Evolutionary conservation across 2,329 filamentous ascomycete genomes (phyloP).

Genomic region (Penicillium sp.): DNA sequence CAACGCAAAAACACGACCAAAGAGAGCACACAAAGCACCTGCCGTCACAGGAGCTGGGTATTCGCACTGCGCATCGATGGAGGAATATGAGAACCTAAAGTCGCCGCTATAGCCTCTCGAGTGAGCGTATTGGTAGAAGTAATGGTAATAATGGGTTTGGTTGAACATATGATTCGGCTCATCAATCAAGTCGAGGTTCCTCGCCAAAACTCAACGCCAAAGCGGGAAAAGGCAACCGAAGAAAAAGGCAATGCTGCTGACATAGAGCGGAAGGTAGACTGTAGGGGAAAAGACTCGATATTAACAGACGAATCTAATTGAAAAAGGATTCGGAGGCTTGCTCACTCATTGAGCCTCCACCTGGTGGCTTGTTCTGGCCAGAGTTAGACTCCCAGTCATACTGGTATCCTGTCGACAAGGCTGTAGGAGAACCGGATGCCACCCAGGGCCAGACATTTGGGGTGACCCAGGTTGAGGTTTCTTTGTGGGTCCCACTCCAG

Average conservation of each 20-base stretch:
- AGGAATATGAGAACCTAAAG: constrained; percentile 13
- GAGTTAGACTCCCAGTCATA: constrained; percentile 74
- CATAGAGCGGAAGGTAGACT: constrained; percentile 56
- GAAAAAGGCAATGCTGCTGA: constrained; percentile 49
- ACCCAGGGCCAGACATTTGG: constrained; percentile 70
- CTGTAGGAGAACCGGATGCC: constrained; percentile 51
- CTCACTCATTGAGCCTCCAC: constrained; percentile 67
- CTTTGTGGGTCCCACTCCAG: constrained; percentile 53
- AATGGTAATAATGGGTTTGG: not conserved
- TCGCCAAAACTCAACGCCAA: constrained; percentile 42
- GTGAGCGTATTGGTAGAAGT: not conserved
- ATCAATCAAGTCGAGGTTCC: constrained; percentile 10
- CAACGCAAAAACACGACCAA: constrained; percentile 20
- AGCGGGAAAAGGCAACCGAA: constrained; percentile 47
- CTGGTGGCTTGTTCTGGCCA: constrained; percentile 75
- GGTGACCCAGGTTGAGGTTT: constrained; percentile 50
- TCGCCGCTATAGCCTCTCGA: constrained; percentile 1
- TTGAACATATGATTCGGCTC: constrained; percentile 2
- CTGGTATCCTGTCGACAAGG: constrained; percentile 58
- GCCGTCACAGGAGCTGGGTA: constrained; percentile 13
- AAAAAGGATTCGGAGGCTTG: constrained; percentile 29
- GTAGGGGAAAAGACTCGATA: constrained; percentile 17
- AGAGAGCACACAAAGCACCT: constrained; percentile 23
- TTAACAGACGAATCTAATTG: constrained; percentile 27
- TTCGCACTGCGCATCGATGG: constrained; percentile 20